Evolutionary conservation across 306 rosid species (phyloP), one percentile per base, ranked within the genome.

Genomic region (Prinsepia uniflora): DNA sequence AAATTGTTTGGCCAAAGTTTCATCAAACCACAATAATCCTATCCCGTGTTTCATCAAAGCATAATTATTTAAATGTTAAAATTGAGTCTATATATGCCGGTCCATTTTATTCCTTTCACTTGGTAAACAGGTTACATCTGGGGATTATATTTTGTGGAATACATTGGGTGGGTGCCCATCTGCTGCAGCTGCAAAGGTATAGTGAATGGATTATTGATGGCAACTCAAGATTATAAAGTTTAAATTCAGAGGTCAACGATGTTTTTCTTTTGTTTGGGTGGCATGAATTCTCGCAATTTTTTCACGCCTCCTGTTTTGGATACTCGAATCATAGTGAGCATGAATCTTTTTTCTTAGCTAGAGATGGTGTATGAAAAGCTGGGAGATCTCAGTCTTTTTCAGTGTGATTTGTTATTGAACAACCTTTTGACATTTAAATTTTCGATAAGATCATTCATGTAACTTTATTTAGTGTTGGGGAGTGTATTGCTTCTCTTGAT

Each of bases 91-190:
- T 30, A 10, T 61, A 60, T 43, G n/a, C 39, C 65, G 20, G 34
- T 48, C 58, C 54, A 49, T 55, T 42, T 39, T 58, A 19, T 19
- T 57, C 22, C 47, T 11, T 40, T 67, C 55, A 47, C 58, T 46
- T 54, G 19, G 5, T 41, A 36, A 71, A 62, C 87, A 94, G 96
- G 87, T 85, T 73, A 86, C 86, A 50, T 81, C 91, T 34, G 97
- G 97, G 69, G 96, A 91, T 63, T 94, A 91, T 73, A 94, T 91
- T 71, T 71, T 94, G 84, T 91, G 99, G 99, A 94, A 94, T 78
- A 91, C 97, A 42, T 87, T 87, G 71, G 95, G 94, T 40, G 86
- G 84, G 73, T 94, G 97, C 80, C 97, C 96, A n/a, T 75, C 78
- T 43, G 88, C 81, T 68, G 82, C 87, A 30, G 70, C 87, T 30